Percentiles rank a stretch among this genome's conserved stretches.
Evolutionary conservation across 2,329 filamentous ascomycete species (phyloP).

Genomic region (Blastomyces silverae): DNA sequence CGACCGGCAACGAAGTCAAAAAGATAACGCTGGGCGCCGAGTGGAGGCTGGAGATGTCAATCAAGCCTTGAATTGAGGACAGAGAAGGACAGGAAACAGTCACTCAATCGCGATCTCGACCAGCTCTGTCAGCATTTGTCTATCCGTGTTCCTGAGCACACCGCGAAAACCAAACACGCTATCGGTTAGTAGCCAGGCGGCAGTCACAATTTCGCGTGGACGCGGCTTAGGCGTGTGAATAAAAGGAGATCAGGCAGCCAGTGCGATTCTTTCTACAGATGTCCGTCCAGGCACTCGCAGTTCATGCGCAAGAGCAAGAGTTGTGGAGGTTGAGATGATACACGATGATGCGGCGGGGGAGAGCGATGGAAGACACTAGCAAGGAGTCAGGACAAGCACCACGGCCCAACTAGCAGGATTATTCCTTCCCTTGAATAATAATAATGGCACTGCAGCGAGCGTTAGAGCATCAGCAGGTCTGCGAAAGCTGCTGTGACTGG

Average conservation of each 20-base stretch:
- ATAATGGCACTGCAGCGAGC: not conserved
- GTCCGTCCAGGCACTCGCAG: not conserved
- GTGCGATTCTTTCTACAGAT: not conserved
- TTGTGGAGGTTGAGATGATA: not conserved
- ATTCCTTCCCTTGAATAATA: too few relatives aligned
- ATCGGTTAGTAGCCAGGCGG: slow-evolving; percentile 3
- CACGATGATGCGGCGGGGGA: not conserved
- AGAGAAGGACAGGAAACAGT: not conserved
- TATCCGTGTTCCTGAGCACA: not conserved
- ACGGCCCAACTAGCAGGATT: not conserved
- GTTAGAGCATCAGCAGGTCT: not conserved
- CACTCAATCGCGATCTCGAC: slow-evolving; percentile 1
- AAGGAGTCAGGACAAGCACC: not conserved
- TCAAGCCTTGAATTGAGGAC: too few relatives aligned
- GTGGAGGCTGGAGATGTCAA: not conserved
- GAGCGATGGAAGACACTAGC: not conserved
- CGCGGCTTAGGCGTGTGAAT: not conserved
- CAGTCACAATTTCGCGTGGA: slow-evolving; percentile 11
- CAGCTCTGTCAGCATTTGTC: not conserved
- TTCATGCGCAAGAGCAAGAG: not conserved
- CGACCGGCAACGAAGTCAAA: not conserved
- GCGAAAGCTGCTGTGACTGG: not conserved
- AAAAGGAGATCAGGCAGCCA: not conserved
- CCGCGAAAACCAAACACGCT: not conserved
- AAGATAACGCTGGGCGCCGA: not conserved